Base-by-base conservation (phyloP, 2,329 filamentous ascomycete species). In the Mycosphaerella sp. region DNA sequence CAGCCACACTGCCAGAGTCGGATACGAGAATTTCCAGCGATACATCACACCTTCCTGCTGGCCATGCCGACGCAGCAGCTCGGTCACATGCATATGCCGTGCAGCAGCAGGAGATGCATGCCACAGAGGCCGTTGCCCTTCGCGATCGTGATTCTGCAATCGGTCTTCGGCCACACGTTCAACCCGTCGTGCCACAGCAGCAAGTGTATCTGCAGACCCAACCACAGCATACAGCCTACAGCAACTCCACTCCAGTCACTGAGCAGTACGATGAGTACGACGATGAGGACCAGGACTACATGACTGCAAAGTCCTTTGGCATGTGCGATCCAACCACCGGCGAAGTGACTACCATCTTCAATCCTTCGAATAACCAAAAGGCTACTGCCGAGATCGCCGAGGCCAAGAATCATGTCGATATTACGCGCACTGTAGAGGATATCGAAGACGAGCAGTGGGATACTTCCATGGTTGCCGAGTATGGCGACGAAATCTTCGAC, bases 381-480 rank as follows among this genome's bases (percentile, higher is more conserved):
- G 78, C 83, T 32, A 77, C 82, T 63, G 79, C 81, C 34, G 89
- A 97, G 71, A 75, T 97, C 36, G 82, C 85, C 39, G 73, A 76
- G 44, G 82, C 84, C 2, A 84, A 79, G 62, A 66, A 76, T 6
- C 77, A 84, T 54, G 87, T 95, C 12, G 81, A 88, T 59, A 71
- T 73, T 27, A 82, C 79, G 25, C 78, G 80, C 21, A 82, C 81
- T 1, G 68, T 73, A 4, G 87, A 93, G 52, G 89, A 95, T 52
- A 75, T 89, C 40, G 87, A 95, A 56, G 91, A 96, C 58, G 91
- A 97, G 66, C 76, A 79, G 46, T 95, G 86, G 82, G 93, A 97
- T 66, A 89, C 91, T 30, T 95, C 87, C 67, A 97, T 98, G 93
- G 93, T 97, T 44, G 87, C 90, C 9, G 91, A 97, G 67, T 98